phyloP scores from a whole-genome alignment of 140 eudicot genomes.

The Ambrosia hybrid region DNA sequence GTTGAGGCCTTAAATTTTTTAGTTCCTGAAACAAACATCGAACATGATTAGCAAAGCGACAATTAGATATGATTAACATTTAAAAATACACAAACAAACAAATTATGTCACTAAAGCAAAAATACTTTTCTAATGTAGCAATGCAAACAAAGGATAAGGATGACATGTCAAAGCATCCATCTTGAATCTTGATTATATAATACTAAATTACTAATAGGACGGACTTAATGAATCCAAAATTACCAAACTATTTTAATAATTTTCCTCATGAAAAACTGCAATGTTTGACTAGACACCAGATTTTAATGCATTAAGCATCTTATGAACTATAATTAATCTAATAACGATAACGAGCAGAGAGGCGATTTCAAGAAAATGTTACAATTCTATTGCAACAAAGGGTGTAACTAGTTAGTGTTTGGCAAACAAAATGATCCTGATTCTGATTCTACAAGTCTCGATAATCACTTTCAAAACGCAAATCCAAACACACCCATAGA shows the following conservation, averaged over 20 bases:
- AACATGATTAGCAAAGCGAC: constrained; percentile 14
- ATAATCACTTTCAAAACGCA: background rate
- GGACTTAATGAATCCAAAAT: constrained; percentile 5
- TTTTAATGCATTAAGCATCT: background rate
- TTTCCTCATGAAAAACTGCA: background rate
- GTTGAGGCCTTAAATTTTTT: constrained; percentile 90
- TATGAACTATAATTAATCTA: background rate
- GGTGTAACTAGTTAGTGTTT: background rate
- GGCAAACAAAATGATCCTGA: background rate
- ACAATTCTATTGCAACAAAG: background rate
- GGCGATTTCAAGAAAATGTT: background rate
- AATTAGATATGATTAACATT: constrained; percentile 16
- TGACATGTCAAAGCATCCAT: constrained; percentile 15
- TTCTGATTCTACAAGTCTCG: background rate
- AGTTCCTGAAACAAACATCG: constrained; percentile 63
- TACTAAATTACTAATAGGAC: background rate
- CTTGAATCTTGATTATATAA: constrained; percentile 9
- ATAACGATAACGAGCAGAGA: background rate
- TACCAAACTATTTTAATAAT: constrained; percentile 1
- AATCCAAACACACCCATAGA: background rate
- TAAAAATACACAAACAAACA: background rate
- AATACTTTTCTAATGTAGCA: background rate
- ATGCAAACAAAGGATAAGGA: constrained; percentile 9
- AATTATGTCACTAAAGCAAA: constrained; percentile 5
- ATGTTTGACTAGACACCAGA: constrained; percentile 10